Conservation (phyloP, 352 stramenopile species). For the Phytophthora constricta region DNA sequence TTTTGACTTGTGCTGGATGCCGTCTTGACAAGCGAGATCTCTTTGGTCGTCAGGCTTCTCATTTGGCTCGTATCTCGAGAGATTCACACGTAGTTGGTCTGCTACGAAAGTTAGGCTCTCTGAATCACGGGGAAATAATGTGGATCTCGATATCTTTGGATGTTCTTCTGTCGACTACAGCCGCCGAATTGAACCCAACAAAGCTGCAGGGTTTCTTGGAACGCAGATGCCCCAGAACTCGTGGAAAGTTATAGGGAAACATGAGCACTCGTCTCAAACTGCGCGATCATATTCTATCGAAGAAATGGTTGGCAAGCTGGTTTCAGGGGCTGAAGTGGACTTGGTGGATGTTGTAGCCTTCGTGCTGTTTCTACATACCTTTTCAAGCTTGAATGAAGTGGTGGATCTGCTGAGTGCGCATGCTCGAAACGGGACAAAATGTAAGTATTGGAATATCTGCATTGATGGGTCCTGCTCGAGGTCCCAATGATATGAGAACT, state of each 20-base stretch:
- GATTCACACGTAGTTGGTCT: constrained; percentile 41
- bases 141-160: constrained; percentile 70
- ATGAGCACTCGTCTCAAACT: constrained; percentile 9
- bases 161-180: constrained; percentile 66
- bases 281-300: constrained; percentile 30
- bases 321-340: constrained; percentile 47
- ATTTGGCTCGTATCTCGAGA: constrained; percentile 55
- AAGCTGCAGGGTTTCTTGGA: constrained; percentile 32
- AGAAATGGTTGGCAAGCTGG: constrained; percentile 44
- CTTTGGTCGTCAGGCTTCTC: constrained; percentile 62
- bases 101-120: constrained; percentile 40
- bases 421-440: constrained; percentile 50
- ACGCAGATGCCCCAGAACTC: constrained; percentile 41
- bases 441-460: no score
- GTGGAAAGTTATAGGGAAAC: constrained; percentile 33
- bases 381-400: constrained; percentile 70
- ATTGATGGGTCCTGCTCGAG: no score
- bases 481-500: no score
- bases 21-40: constrained; percentile 65
- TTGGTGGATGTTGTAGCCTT: constrained; percentile 74
- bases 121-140: constrained; percentile 22
- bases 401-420: constrained; percentile 57
- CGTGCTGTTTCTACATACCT: constrained; percentile 73
- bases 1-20: constrained; percentile 58
- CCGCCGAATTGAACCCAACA: constrained; percentile 34